These are phyloP conservation scores for Epichloe bromicola DNA, from an alignment of 2,329 filamentous ascomycete genomes.

Conservation along the genomic window DNA sequence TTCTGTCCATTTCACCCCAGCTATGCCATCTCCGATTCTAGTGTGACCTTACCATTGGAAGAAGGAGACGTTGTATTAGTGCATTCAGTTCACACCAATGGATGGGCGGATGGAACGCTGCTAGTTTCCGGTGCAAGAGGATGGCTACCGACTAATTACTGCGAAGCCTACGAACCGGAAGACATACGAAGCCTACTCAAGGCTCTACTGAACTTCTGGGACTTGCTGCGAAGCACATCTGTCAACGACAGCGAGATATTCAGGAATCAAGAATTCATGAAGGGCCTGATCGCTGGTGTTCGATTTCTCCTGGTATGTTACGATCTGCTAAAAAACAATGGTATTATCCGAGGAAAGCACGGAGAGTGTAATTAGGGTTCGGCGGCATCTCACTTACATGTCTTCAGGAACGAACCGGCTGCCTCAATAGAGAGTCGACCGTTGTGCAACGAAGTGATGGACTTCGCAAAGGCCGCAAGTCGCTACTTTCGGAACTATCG, in stretches of 20 bases:
- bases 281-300: slow-evolving; percentile 86
- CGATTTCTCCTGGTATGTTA: slow-evolving; percentile 69
- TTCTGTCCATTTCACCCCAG: slow-evolving; percentile 85
- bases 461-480: slow-evolving; percentile 72
- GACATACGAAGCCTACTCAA: slow-evolving; percentile 76
- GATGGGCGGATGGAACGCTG: slow-evolving; percentile 93
- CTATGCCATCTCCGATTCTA: slow-evolving; percentile 64
- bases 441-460: slow-evolving; percentile 63
- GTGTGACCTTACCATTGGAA: slow-evolving; percentile 76
- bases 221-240: slow-evolving; percentile 66
- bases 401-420: slow-evolving; percentile 72
- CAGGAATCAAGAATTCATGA: slow-evolving; percentile 85
- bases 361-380: not conserved
- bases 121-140: slow-evolving; percentile 75
- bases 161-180: slow-evolving; percentile 83
- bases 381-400: slow-evolving; percentile 6
- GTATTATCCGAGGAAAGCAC: not conserved
- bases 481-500: slow-evolving; percentile 77
- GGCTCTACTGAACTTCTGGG: slow-evolving; percentile 84
- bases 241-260: slow-evolving; percentile 68
- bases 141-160: slow-evolving; percentile 97
- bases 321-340: not conserved
- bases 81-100: slow-evolving; percentile 94
- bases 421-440: slow-evolving; percentile 67
- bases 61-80: slow-evolving; percentile 88